These are phyloP conservation scores for Pyricularia sp. DNA, from an alignment of 2,329 filamentous ascomycete genomes.

Conservation along the genomic window DNA sequence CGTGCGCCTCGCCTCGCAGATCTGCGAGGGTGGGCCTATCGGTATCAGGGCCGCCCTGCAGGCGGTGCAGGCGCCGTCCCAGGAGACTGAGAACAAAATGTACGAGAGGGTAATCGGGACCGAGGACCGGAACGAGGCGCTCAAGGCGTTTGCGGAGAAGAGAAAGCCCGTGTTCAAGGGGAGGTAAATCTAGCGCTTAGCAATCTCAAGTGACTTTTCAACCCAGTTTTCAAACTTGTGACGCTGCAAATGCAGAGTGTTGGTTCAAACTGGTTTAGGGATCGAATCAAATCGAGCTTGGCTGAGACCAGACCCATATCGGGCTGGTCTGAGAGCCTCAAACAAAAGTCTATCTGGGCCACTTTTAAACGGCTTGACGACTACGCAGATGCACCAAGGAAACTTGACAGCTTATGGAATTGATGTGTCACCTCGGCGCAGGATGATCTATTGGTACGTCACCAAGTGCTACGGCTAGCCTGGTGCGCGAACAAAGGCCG, in stretches of 20 bases:
- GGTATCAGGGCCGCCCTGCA: slow-evolving; percentile 67
- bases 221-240: neutral
- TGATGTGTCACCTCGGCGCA: neutral
- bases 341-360: neutral
- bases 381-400: neutral
- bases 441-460: neutral
- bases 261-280: neutral
- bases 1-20: slow-evolving; percentile 65
- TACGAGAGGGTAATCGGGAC: slow-evolving; percentile 75
- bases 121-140: slow-evolving; percentile 76
- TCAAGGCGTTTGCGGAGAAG: slow-evolving; percentile 66
- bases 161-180: slow-evolving; percentile 46
- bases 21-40: slow-evolving; percentile 71
- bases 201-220: neutral
- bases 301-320: neutral
- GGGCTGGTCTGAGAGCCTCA: neutral
- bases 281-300: neutral
- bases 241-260: neutral
- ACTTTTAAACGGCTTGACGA: neutral
- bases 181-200: slow-evolving; percentile 21
- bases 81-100: slow-evolving; percentile 73
- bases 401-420: neutral
- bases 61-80: slow-evolving; percentile 60
- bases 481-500: neutral
- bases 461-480: neutral